These are phyloP conservation scores for Colletotrichum sp. DNA, from an alignment of 2,329 filamentous ascomycete genomes.

Conservation along the genomic window DNA sequence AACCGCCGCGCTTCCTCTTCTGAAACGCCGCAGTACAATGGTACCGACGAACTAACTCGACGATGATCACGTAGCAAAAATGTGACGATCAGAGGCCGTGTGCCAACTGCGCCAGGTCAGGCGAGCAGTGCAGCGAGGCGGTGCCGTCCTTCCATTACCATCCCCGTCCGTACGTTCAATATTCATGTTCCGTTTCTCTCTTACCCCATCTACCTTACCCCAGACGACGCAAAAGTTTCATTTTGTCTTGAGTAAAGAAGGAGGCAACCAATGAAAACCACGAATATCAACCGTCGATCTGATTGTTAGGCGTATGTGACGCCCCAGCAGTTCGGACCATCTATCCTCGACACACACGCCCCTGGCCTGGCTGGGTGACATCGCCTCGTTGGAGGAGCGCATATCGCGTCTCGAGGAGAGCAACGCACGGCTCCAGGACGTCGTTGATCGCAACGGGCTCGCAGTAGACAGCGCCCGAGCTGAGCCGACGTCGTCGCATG, in stretches of 20 bases:
- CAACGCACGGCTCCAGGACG: not conserved
- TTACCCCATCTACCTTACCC: not conserved
- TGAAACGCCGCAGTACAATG: not conserved
- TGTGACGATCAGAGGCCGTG: constrained; percentile 27
- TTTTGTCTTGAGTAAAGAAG: not conserved
- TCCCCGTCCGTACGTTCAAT: not conserved
- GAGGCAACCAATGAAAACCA: not conserved
- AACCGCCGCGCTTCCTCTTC: not conserved
- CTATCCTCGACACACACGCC: not conserved
- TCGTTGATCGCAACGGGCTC: not conserved
- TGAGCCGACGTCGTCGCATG: not conserved
- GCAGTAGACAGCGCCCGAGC: not conserved
- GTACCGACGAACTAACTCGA: not conserved
- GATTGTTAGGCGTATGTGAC: not conserved
- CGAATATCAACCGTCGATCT: not conserved
- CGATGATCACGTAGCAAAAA: constrained; percentile 16
- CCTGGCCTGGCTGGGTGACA: not conserved
- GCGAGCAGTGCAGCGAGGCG: constrained; percentile 21
- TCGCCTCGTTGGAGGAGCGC: not conserved
- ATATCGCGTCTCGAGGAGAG: not conserved
- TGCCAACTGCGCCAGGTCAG: constrained; percentile 27
- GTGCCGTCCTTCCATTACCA: not conserved
- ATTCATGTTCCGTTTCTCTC: not conserved
- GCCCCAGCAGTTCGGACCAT: constrained; percentile 24
- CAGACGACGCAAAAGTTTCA: not conserved